Evolutionary conservation across 2,329 filamentous ascomycete genomes (phyloP).

Genomic region (Chrysoporthe austroafricana): DNA sequence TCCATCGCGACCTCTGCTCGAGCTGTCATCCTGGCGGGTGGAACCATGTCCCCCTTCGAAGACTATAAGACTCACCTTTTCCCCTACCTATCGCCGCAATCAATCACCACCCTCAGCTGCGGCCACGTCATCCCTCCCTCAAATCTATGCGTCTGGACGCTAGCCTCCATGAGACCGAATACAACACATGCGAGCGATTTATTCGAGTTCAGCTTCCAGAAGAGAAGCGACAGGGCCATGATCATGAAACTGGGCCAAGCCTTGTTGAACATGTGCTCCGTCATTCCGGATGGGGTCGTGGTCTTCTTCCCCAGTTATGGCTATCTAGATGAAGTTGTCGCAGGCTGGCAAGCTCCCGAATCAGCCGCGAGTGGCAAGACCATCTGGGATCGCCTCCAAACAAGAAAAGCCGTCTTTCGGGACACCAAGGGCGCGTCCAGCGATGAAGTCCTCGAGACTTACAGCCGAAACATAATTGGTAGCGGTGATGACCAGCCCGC

Average conservation of each 20-base stretch:
- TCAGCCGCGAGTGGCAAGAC: constrained; percentile 38
- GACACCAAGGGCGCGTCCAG: constrained; percentile 58
- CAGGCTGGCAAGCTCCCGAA: constrained; percentile 57
- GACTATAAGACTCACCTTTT: constrained; percentile 90
- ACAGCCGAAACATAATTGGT: constrained; percentile 68
- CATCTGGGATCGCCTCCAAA: constrained; percentile 62
- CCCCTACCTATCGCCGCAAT: constrained; percentile 65
- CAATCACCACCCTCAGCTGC: constrained; percentile 83
- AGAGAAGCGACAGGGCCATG: constrained; percentile 69
- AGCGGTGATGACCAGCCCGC: constrained; percentile 36
- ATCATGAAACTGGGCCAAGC: constrained; percentile 75
- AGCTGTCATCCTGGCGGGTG: constrained; percentile 88
- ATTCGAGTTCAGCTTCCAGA: constrained; percentile 89
- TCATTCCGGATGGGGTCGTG: constrained; percentile 86
- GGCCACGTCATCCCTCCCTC: constrained; percentile 88
- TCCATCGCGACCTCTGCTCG: constrained; percentile 83
- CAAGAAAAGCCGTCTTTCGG: constrained; percentile 66
- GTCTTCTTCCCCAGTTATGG: constrained; percentile 96
- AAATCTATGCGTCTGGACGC: constrained; percentile 78
- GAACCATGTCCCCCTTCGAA: constrained; percentile 95
- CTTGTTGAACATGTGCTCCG: constrained; percentile 70
- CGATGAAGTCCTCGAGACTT: constrained; percentile 75
- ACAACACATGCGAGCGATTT: constrained; percentile 41
- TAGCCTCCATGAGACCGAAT: constrained; percentile 52
- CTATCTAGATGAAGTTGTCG: constrained; percentile 77